Evolutionary conservation across 169 alveolate genomes (phyloP).

Genomic region (Eimeria mitis): DNA sequence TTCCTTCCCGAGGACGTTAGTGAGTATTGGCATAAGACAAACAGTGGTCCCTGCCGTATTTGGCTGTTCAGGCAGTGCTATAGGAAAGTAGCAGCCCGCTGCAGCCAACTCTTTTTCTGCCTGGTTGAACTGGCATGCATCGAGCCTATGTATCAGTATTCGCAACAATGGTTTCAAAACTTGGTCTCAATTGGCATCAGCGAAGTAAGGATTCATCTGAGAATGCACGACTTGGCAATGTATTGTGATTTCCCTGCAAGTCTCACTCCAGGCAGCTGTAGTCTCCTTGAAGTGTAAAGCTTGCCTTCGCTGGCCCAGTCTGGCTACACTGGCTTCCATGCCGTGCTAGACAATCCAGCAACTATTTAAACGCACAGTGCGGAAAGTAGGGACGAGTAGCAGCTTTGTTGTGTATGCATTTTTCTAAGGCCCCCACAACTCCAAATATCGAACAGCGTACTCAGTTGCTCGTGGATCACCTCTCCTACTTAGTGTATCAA

Average conservation of each 20-base stretch:
- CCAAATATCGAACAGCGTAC: constrained; percentile 95
- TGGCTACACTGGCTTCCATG: neutral
- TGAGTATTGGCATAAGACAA: neutral
- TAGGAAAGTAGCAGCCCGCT: constrained; percentile 96
- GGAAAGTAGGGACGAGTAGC: constrained; percentile 78
- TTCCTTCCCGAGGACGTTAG: neutral
- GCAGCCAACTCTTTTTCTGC: constrained; percentile 96
- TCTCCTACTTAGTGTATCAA: constrained; percentile 87
- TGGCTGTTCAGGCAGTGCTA: constrained; percentile 90
- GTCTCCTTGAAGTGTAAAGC: neutral
- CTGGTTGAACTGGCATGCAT: constrained; percentile 94
- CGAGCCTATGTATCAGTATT: constrained; percentile 98
- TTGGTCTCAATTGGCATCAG: constrained; percentile 93
- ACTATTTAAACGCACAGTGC: neutral
- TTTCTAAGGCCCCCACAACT: constrained; percentile 94
- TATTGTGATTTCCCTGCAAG: neutral
- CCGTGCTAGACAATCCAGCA: neutral
- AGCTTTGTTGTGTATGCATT: constrained; percentile 92
- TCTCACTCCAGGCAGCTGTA: neutral
- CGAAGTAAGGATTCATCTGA: constrained; percentile 64
- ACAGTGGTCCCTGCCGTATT: neutral
- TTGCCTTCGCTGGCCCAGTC: neutral
- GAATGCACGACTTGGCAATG: neutral
- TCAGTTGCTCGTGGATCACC: constrained; percentile 68
- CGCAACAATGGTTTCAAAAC: constrained; percentile 97